These are phyloP conservation scores for Malania oleifera DNA, from an alignment of 164 flowering plant genomes.

Conservation along the genomic window DNA sequence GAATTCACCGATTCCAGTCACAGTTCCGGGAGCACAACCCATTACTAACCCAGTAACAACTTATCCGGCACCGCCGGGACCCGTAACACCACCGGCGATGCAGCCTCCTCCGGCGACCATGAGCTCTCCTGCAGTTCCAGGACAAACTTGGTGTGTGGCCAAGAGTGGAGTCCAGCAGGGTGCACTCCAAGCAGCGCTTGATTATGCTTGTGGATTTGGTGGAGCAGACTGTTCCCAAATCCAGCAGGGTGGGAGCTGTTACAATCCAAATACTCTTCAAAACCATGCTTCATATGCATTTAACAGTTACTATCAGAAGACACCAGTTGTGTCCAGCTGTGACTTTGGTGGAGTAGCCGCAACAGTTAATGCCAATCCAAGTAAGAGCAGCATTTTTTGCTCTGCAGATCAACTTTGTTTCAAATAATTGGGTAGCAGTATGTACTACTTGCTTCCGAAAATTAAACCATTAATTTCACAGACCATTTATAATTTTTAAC, in stretches of 20 bases:
- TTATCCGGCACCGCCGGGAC: conserved; percentile 20
- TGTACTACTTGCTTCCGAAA: neutral
- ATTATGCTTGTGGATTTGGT: conserved; percentile 92
- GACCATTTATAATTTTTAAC: conserved; percentile 8
- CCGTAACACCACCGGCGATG: conserved; percentile 31
- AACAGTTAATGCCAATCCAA: conserved; percentile 65
- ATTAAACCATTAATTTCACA: neutral
- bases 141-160: conserved; percentile 92
- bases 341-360: conserved; percentile 80
- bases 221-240: conserved; percentile 79
- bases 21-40: conserved; percentile 38
- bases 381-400: conserved; percentile 39
- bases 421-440: neutral
- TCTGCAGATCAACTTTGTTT: neutral
- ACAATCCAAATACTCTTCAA: conserved; percentile 61
- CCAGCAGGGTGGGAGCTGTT: conserved; percentile 73
- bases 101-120: conserved; percentile 31
- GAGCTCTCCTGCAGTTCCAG: conserved; percentile 39
- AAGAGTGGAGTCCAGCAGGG: conserved; percentile 46
- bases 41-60: conserved; percentile 41
- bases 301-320: conserved; percentile 85
- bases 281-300: conserved; percentile 94
- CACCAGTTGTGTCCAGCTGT: conserved; percentile 68
- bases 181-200: conserved; percentile 74
- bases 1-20: conserved; percentile 28